Base-by-base conservation (phyloP, 805 yeast species). In the Cephaloascus fragrans region DNA sequence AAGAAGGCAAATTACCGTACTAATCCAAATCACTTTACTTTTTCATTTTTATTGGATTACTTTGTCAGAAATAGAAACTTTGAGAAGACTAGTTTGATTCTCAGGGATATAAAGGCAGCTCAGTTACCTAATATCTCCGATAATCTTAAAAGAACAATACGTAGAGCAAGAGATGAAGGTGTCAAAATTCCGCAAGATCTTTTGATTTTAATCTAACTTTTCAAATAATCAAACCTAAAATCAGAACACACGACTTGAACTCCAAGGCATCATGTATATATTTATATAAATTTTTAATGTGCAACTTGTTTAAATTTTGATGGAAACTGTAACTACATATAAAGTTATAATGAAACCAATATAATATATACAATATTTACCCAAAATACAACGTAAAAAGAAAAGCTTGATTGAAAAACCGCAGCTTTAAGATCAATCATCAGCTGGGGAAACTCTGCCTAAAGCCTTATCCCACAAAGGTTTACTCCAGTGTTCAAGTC, bases 381-480 rank as follows among this genome's bases (percentile, higher is more conserved):
- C n/a, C n/a, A n/a, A n/a, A n/a, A n/a, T n/a, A n/a, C n/a, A n/a
- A n/a, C n/a, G n/a, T n/a, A n/a, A n/a, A n/a, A n/a, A n/a, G n/a
- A n/a, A n/a, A n/a, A n/a, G n/a, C n/a, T n/a, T n/a, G n/a, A n/a
- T n/a, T n/a, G n/a, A n/a, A n/a, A n/a, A n/a, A n/a, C n/a, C n/a
- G n/a, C n/a, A n/a, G n/a, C n/a, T n/a, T n/a, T n/a, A n/a, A n/a
- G n/a, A n/a, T n/a, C n/a, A n/a, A n/a, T n/a, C n/a, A n/a, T n/a
- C n/a, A n/a, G n/a, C n/a, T n/a, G n/a, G n/a, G n/a, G n/a, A n/a
- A 36, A 55, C 48, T 42, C 62, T 68, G 6, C 87, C 88, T 76
- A 84, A 65, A 14, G 94, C 94, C 53, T 77, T 69, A 46, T 73
- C 69, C 77, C 83, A 75, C 34, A 74, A 54, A 10, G 88, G 87